These are phyloP conservation scores for Darksidea phi DNA, from an alignment of 495 filamentous ascomycete genomes.

Conservation along the genomic window DNA sequence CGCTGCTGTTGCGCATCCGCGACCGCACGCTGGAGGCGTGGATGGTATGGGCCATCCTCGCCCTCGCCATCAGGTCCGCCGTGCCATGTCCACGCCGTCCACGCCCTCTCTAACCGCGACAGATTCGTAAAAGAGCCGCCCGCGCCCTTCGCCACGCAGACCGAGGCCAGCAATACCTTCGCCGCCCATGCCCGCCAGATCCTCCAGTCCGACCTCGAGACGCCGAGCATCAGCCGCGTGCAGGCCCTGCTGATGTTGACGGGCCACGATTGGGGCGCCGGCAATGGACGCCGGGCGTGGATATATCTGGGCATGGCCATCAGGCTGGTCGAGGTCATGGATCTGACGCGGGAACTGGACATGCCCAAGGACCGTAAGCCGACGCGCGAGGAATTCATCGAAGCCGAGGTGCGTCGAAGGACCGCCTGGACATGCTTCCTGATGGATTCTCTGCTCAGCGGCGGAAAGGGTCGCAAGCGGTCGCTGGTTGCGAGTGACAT, in stretches of 20 bases:
- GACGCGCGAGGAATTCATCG: constrained; percentile 37
- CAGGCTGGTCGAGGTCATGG: constrained; percentile 37
- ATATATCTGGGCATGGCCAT: constrained; percentile 40
- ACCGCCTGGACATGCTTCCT: constrained; percentile 41
- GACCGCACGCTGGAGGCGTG: constrained; percentile 35
- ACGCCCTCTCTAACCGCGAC: background rate
- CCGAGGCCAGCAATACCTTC: constrained; percentile 39
- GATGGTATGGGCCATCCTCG: constrained; percentile 38
- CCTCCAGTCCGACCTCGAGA: constrained; percentile 35
- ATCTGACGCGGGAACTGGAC: constrained; percentile 30
- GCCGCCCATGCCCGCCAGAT: constrained; percentile 38
- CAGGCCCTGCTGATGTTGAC: constrained; percentile 40
- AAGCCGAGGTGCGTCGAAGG: constrained; percentile 35
- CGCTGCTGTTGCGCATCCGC: constrained; percentile 35
- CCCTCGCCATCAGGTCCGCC: constrained; percentile 34
- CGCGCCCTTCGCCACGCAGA: constrained; percentile 33
- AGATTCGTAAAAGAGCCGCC: constrained; percentile 37
- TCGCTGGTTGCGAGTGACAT: constrained; percentile 32
- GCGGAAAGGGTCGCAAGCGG: constrained; percentile 38
- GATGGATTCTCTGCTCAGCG: constrained; percentile 40
- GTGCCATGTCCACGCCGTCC: background rate
- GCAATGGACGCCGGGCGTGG: constrained; percentile 37
- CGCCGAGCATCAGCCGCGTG: constrained; percentile 34
- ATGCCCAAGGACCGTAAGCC: constrained; percentile 16
- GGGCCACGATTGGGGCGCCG: constrained; percentile 39